Conservation (phyloP, 2,329 filamentous ascomycete genomes). For the Monosporascus sp. region DNA sequence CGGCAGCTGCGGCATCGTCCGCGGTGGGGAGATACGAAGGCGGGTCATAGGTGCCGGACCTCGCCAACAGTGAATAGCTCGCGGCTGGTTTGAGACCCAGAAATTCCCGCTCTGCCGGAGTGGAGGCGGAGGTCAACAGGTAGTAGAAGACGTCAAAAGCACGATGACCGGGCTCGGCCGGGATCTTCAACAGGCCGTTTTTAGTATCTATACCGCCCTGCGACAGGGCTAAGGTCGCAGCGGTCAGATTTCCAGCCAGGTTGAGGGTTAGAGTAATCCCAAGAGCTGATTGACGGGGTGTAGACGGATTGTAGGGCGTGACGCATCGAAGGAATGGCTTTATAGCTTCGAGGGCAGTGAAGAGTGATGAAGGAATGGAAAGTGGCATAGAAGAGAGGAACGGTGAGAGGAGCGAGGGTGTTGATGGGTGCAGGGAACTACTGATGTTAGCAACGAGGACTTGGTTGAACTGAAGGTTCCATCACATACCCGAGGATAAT, state of each 20-base stretch:
- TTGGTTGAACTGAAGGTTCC: conserved; percentile 6
- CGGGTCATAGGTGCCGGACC: conserved; percentile 78
- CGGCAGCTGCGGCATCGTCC: conserved; percentile 86
- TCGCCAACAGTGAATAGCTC: conserved; percentile 71
- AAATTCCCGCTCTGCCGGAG: conserved; percentile 82
- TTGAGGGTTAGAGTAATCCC: conserved; percentile 78
- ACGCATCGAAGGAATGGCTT: conserved; percentile 83
- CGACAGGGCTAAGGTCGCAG: conserved; percentile 71
- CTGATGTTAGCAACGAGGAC: conserved; percentile 13
- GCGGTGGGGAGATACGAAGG: conserved; percentile 87
- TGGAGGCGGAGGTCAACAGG: conserved; percentile 85
- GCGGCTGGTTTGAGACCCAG: conserved; percentile 73
- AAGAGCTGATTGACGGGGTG: conserved; percentile 73
- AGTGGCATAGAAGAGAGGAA: conserved; percentile 80
- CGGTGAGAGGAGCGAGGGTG: conserved; percentile 76
- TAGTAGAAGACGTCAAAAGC: conserved; percentile 99
- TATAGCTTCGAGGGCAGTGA: conserved; percentile 74
- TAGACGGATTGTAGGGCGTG: conserved; percentile 83
- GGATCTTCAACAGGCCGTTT: conserved; percentile 74
- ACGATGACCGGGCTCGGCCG: conserved; percentile 73
- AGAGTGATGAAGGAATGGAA: conserved; percentile 67
- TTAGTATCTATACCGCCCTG: conserved; percentile 82
- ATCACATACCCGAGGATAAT: conserved; percentile 76
- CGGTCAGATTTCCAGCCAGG: conserved; percentile 71
- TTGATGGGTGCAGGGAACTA: conserved; percentile 83